Conservation (phyloP, 352 stramenopile species). For the Globisporangium perplexum region DNA sequence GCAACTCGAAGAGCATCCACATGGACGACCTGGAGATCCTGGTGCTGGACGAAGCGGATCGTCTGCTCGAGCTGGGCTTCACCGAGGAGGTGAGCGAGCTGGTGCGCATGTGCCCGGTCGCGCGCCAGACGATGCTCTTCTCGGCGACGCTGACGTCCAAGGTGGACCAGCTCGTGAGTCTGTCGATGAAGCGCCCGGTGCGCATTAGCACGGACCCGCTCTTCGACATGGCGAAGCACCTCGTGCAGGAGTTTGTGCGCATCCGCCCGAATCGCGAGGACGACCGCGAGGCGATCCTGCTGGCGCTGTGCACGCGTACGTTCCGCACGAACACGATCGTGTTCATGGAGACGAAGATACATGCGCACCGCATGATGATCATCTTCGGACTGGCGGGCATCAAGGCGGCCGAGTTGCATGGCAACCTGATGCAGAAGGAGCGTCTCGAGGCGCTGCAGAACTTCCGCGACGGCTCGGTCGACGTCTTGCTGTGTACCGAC, state of each 20-base stretch:
- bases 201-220: constrained; percentile 92
- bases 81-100: constrained; percentile 96
- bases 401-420: constrained; percentile 97
- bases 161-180: constrained; percentile 94
- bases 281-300: constrained; percentile 93
- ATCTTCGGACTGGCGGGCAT: constrained; percentile 94
- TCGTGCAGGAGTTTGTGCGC: constrained; percentile 99
- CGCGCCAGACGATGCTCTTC: constrained; percentile 98
- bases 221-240: constrained; percentile 92
- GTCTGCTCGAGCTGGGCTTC: constrained; percentile 98
- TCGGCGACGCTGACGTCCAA: constrained; percentile 98
- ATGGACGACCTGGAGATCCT: constrained; percentile 98
- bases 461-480: constrained; percentile 93
- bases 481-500: constrained; percentile 98
- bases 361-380: constrained; percentile 96
- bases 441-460: constrained; percentile 94
- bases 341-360: constrained; percentile 98
- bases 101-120: constrained; percentile 92
- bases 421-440: constrained; percentile 96
- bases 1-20: constrained; percentile 96
- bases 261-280: constrained; percentile 88
- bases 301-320: constrained; percentile 94
- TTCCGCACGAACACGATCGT: constrained; percentile 97
- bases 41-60: constrained; percentile 93
- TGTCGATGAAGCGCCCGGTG: constrained; percentile 96